Evolutionary conservation across 1,284 basidiomycete species (phyloP).

Genomic region (Athelia psychrophila): DNA sequence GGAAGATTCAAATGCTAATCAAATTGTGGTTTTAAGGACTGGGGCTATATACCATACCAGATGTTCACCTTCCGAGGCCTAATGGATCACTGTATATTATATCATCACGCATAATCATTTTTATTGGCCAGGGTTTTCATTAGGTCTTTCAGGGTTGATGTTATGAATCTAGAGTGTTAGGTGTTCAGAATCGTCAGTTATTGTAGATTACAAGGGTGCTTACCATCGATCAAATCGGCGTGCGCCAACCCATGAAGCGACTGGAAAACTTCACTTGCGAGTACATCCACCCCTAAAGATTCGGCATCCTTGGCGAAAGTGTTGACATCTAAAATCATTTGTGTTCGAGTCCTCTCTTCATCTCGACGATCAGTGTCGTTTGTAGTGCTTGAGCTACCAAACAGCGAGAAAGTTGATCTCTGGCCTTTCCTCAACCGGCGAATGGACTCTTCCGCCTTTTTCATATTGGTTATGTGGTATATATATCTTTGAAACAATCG

Average conservation of each 20-base stretch:
- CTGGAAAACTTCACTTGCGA: constrained; percentile 50
- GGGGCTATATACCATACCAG: constrained; percentile 57
- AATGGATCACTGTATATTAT: constrained; percentile 31
- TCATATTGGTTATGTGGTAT: constrained; percentile 74
- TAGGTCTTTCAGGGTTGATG: background rate
- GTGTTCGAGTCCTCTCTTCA: constrained; percentile 77
- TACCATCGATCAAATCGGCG: constrained; percentile 36
- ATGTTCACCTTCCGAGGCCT: constrained; percentile 37
- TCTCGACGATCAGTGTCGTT: constrained; percentile 70
- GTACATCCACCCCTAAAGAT: constrained; percentile 64
- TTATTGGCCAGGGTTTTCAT: background rate
- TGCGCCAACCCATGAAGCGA: constrained; percentile 62
- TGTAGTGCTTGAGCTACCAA: constrained; percentile 45
- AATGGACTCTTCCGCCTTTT: constrained; percentile 88
- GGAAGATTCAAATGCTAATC: constrained; percentile 16
- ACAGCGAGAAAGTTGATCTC: constrained; percentile 77
- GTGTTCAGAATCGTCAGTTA: background rate
- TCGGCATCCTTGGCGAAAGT: constrained; percentile 78
- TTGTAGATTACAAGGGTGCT: background rate
- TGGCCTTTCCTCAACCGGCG: constrained; percentile 84
- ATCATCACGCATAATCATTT: constrained; percentile 10
- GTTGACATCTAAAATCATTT: constrained; percentile 87
- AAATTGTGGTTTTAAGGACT: constrained; percentile 57
- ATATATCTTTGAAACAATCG: constrained; percentile 48
- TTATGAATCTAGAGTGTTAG: constrained; percentile 15